Evolutionary conservation across 2,329 filamentous ascomycete species (phyloP).

Genomic region (Exophiala xenobiotica): DNA sequence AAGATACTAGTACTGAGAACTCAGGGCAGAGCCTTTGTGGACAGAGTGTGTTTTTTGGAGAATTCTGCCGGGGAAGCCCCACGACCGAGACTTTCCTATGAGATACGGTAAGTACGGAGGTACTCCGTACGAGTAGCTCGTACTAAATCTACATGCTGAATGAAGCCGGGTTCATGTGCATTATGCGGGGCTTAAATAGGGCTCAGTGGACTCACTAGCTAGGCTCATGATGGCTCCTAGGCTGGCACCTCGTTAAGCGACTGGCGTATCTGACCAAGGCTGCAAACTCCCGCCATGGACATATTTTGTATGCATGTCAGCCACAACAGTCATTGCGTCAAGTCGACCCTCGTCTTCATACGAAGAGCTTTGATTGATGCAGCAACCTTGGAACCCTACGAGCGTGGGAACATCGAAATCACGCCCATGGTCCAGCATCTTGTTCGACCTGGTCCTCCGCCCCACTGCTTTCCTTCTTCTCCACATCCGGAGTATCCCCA

Average conservation of each 20-base stretch:
- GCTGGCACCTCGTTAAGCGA: too few species aligned
- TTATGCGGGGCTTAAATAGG: neutral
- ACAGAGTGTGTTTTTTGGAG: neutral
- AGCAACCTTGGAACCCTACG: too few species aligned
- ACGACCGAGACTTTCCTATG: neutral
- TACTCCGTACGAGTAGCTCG: too few species aligned
- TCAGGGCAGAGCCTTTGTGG: neutral
- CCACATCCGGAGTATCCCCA: constrained; percentile 18
- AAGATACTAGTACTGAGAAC: neutral
- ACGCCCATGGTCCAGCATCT: neutral
- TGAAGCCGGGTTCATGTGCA: neutral
- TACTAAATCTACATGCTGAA: neutral
- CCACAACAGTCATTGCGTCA: too few species aligned
- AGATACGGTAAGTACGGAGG: too few species aligned
- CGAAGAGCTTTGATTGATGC: too few species aligned
- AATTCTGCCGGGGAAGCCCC: neutral
- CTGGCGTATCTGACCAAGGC: neutral
- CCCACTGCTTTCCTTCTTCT: constrained; percentile 6
- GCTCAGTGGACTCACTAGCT: neutral
- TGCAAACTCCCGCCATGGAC: too few species aligned
- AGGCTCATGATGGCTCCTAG: too few species aligned
- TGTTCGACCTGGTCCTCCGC: neutral
- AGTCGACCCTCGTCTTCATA: too few species aligned
- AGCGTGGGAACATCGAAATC: neutral
- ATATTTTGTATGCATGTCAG: too few species aligned